Conservation (phyloP, 2,329 filamentous ascomycete species). For the Dichotomopilus funicola region DNA sequence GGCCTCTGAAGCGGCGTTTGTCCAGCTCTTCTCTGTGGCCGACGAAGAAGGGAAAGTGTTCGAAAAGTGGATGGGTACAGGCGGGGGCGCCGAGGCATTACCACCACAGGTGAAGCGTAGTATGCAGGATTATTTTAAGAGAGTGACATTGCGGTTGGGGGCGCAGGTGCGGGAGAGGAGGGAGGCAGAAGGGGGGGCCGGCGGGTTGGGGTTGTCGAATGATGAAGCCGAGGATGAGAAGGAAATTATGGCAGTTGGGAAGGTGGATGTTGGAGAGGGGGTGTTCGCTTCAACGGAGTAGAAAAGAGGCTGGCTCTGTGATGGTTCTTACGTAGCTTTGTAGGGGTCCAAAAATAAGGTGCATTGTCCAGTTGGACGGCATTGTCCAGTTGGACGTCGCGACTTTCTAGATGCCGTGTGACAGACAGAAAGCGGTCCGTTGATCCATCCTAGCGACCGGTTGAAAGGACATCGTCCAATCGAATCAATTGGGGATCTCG, state of each 20-base stretch:
- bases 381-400: no score
- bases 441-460: no score
- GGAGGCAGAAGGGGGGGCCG: conserved; percentile 84
- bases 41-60: conserved; percentile 82
- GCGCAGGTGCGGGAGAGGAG: conserved; percentile 79
- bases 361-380: no score
- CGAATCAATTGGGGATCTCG: no score
- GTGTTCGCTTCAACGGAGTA: conserved; percentile 30
- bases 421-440: background rate
- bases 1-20: conserved; percentile 87
- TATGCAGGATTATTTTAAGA: conserved; percentile 96
- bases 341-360: no score
- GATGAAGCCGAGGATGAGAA: conserved; percentile 92
- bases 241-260: conserved; percentile 93
- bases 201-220: conserved; percentile 76
- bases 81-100: conserved; percentile 57
- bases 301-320: background rate
- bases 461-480: no score
- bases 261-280: conserved; percentile 69
- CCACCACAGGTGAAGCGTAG: conserved; percentile 70
- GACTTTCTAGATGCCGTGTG: no score
- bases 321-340: background rate
- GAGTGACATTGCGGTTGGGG: conserved; percentile 79
- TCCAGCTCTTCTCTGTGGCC: conserved; percentile 83
- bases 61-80: conserved; percentile 67